Percentiles rank a stretch among this genome's conserved stretches.
These are phyloP conservation scores for Solanum habrochaites DNA, from an alignment of 257 asterid genomes.

Conservation along the genomic window DNA sequence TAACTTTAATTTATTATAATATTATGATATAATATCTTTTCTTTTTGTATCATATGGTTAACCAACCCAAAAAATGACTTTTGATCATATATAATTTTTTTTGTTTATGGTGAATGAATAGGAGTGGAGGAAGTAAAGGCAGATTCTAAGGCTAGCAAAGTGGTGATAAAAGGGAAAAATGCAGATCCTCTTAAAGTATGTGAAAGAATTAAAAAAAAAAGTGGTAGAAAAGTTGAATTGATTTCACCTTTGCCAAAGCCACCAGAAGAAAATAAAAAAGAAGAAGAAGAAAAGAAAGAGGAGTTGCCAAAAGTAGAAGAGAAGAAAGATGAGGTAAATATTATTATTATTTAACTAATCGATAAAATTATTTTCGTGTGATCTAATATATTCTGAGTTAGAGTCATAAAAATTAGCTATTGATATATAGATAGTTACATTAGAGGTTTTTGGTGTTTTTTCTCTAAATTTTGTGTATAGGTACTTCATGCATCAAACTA, in stretches of 20 bases:
- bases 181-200: slow-evolving; percentile 74
- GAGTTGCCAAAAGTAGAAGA: slow-evolving; percentile 18
- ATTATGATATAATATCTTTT: too few relatives aligned
- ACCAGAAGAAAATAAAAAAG: slow-evolving; percentile 10
- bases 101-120: neutral
- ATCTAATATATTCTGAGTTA: neutral
- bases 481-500: neutral
- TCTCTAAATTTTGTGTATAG: neutral
- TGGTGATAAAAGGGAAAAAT: slow-evolving; percentile 73
- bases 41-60: too few relatives aligned
- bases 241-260: slow-evolving; percentile 69
- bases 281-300: slow-evolving; percentile 15
- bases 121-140: slow-evolving; percentile 75
- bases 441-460: fast-evolving
- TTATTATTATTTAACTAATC: neutral
- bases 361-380: neutral
- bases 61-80: fast-evolving
- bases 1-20: too few relatives aligned
- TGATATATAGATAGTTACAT: neutral
- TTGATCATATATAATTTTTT: neutral
- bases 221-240: slow-evolving; percentile 53
- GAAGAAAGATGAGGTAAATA: slow-evolving; percentile 39
- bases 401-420: neutral
- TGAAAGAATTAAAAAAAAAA: slow-evolving; percentile 59
- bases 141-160: slow-evolving; percentile 74